Evolutionary conservation across 805 yeast genomes (phyloP), one percentile per base, ranked within the genome.

Genomic region (Saturnispora ahearnii): DNA sequence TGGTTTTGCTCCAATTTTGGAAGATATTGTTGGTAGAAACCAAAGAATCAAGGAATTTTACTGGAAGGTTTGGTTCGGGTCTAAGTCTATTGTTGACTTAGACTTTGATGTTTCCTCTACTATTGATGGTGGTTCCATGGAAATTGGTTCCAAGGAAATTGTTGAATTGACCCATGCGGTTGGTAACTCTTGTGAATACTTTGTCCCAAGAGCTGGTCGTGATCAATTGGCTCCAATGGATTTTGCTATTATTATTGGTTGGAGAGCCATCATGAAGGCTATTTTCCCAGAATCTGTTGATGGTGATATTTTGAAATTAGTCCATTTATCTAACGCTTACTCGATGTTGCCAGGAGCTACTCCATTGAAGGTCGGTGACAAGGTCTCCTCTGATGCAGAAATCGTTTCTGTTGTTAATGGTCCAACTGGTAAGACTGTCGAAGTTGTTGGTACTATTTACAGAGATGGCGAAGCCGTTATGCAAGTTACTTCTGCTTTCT

Each of bases 211-310:
- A 73, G 79, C 87, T 46, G 93, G 90, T 56, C 84, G 87, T 68
- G 78, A 77, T 55, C 82, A 87, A 52, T 74, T 81, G 59, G 99
- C 98, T 45, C 99, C 99, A 62, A 91, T 93, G 98, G 99, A 93
- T 74, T 93, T 90, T 65, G 98, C 99, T 45, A 93, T 93, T 67
- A 97, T 93, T 51, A 80, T 90, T 60, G 98, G 99, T 43, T 93
- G 99, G 99, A 85, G 84, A 73, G 95, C 97, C 46, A 91, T 93
- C 65, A 91, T 93, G 73, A 88, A 86, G 74, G 90, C 97, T n/a
- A 87, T 93, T 60, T 93, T 93, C 93, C 99, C 99, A 49, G 79
- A 80, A 65, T 81, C 83, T 55, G 95, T 93, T 61, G 98, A 95
- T 67, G 99, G 99, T 70, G 99, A 93, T 67, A 76, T 93, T 64